Evolutionary conservation across 2,329 filamentous ascomycete genomes (phyloP).

Genomic region (Akanthomyces uredinophilus): DNA sequence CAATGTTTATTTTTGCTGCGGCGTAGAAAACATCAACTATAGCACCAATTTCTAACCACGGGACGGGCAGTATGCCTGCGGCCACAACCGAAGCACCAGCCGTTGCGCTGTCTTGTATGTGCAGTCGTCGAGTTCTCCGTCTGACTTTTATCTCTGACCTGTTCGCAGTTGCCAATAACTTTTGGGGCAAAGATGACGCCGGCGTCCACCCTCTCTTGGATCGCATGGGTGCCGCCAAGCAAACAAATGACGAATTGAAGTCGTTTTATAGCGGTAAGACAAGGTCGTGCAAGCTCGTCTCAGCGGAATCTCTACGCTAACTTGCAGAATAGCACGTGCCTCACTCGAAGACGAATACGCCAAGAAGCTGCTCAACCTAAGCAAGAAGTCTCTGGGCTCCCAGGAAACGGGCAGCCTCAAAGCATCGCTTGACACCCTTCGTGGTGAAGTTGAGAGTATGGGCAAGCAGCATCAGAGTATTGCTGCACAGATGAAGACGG

Average conservation of each 20-base stretch:
- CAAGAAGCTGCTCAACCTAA: constrained; percentile 78
- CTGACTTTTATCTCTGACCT: constrained; percentile 8
- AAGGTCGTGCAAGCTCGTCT: too few species aligned
- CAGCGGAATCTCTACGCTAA: neutral
- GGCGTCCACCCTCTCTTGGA: constrained; percentile 87
- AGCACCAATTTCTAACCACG: neutral
- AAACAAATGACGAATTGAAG: constrained; percentile 89
- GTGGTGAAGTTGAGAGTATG: constrained; percentile 87
- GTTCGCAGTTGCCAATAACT: constrained; percentile 86
- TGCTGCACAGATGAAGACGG: constrained; percentile 89
- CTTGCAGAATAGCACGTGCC: constrained; percentile 60
- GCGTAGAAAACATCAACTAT: neutral
- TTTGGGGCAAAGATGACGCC: constrained; percentile 98
- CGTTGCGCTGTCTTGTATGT: constrained; percentile 60
- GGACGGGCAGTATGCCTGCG: constrained; percentile 47
- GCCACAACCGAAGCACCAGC: constrained; percentile 57
- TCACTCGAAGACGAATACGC: constrained; percentile 96
- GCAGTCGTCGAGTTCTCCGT: neutral
- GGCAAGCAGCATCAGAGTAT: constrained; percentile 89
- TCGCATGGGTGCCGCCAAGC: constrained; percentile 91
- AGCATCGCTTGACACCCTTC: constrained; percentile 78
- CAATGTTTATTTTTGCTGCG: neutral
- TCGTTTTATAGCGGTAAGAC: constrained; percentile 75
- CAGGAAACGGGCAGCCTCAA: constrained; percentile 80
- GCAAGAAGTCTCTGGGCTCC: constrained; percentile 83